These are phyloP conservation scores for Annulohypoxylon moriforme DNA, from an alignment of 495 filamentous ascomycete genomes.

Conservation along the genomic window DNA sequence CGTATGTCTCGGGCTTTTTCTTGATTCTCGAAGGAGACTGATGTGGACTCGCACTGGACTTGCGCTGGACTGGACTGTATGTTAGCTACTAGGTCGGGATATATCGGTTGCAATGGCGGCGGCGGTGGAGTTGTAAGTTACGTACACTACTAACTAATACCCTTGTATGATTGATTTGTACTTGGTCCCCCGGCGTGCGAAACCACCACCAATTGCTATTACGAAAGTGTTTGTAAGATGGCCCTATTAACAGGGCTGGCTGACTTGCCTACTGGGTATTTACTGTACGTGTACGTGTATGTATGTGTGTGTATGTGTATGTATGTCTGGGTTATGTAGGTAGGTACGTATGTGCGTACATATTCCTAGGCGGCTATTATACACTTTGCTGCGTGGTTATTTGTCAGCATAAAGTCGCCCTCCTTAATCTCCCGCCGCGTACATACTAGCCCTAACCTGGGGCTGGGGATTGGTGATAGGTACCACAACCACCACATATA, in stretches of 20 bases:
- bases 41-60: not conserved
- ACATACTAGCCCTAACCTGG: not conserved
- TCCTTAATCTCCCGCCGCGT: not conserved
- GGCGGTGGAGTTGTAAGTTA: constrained; percentile 2
- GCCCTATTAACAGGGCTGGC: too few relatives aligned
- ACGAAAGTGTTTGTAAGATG: not conserved
- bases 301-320: not conserved
- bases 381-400: not conserved
- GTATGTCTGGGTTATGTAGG: not conserved
- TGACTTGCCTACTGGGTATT: not conserved
- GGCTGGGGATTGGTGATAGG: not conserved
- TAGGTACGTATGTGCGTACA: not conserved
- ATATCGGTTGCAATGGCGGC: not conserved
- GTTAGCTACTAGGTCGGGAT: constrained; percentile 1
- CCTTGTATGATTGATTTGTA: constrained; percentile 10
- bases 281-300: not conserved
- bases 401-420: not conserved
- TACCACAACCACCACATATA: not conserved
- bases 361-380: not conserved
- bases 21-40: not conserved
- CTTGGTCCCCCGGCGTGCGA: not conserved
- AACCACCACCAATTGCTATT: not conserved
- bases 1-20: not conserved
- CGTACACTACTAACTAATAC: constrained; percentile 9
- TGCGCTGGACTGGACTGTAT: not conserved